Percentiles rank a stretch among this genome's conserved stretches.
Conservation (phyloP, 2,329 filamentous ascomycete genomes). For the Trichoderma guizhouense region DNA sequence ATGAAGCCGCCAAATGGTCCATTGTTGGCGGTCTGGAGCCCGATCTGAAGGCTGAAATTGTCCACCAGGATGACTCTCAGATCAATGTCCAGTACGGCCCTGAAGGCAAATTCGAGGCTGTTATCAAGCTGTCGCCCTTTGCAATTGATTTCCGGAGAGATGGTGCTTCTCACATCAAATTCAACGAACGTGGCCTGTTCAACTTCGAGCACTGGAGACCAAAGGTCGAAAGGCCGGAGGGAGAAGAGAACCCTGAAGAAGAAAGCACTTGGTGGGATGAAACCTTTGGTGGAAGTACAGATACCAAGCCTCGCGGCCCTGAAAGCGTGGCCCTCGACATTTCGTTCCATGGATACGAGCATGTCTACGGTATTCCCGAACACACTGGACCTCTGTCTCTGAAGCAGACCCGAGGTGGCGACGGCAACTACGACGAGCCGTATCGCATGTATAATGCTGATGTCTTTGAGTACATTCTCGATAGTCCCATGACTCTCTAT, state of each 20-base stretch:
- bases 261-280: slow-evolving; percentile 99
- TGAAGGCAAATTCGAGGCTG: slow-evolving; percentile 70
- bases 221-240: slow-evolving; percentile 67
- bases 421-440: slow-evolving; percentile 80
- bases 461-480: slow-evolving; percentile 95
- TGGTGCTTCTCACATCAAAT: slow-evolving; percentile 74
- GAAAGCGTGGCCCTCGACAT: slow-evolving; percentile 92
- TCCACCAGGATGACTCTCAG: slow-evolving; percentile 61
- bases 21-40: slow-evolving; percentile 76
- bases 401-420: slow-evolving; percentile 84
- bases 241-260: slow-evolving; percentile 49
- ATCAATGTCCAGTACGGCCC: slow-evolving; percentile 79
- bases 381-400: slow-evolving; percentile 86
- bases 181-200: slow-evolving; percentile 86
- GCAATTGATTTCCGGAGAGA: slow-evolving; percentile 82
- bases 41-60: slow-evolving; percentile 68
- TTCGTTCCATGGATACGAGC: slow-evolving; percentile 83
- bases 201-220: slow-evolving; percentile 95
- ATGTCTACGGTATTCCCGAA: slow-evolving; percentile 92
- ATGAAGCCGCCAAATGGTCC: slow-evolving; percentile 82
- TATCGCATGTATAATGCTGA: slow-evolving; percentile 96
- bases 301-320: slow-evolving; percentile 90
- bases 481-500: slow-evolving; percentile 98
- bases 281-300: slow-evolving; percentile 89
- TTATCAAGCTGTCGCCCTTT: slow-evolving; percentile 81